Base-by-base conservation (phyloP, 2,329 filamentous ascomycete genomes). In the Pseudogymnoascus sp. region DNA sequence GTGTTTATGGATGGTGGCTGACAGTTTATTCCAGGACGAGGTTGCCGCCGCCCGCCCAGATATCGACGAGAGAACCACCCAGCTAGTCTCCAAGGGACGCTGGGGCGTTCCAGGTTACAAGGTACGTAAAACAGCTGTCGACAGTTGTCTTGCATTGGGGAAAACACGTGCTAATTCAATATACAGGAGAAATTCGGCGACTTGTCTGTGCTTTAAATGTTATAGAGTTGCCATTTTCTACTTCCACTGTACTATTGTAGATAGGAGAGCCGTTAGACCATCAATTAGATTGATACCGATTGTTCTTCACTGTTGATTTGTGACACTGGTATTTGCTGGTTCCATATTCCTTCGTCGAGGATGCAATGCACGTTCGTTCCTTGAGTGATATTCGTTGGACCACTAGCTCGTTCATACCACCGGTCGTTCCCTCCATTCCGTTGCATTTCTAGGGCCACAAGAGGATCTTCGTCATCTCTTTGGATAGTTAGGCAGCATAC, bases 101-200 rank as follows among this genome's bases (percentile, higher is more conserved):
- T 99, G 94, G 94, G 85, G 87, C 81, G 92, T 96, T 74, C 92
- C 94, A 66, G 94, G 94, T 75, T 99, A 99, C 89, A 96, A 97
- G 91, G 93, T 93, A 81, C 71, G 87, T 78, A 58, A 64, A 14
- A 39, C 60, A 16, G 47, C 28, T 18, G 2, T 32, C 4, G 25
- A 25, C 28, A 32, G 47, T 20, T 54, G 38, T 50, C 47, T 12
- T 54, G 2, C 16, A 7, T 32, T 12, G 3, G 28, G n/a, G 16
- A 18, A 32, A 20, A 18, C 47, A 32, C 32, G 47, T 69, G 64
- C 81, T 88, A 75, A 87, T 74, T 61, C 66, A 64, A 68, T 57
- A 54, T 72, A 68, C 72, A 97, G 93, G 94, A 99, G 86, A 96
- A 92, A 85, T 99, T 97, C 79, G 94, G 94, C 81, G 92, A 97